Conservation (phyloP, 495 filamentous ascomycete genomes). For the Lophiostoma macrostomum region DNA sequence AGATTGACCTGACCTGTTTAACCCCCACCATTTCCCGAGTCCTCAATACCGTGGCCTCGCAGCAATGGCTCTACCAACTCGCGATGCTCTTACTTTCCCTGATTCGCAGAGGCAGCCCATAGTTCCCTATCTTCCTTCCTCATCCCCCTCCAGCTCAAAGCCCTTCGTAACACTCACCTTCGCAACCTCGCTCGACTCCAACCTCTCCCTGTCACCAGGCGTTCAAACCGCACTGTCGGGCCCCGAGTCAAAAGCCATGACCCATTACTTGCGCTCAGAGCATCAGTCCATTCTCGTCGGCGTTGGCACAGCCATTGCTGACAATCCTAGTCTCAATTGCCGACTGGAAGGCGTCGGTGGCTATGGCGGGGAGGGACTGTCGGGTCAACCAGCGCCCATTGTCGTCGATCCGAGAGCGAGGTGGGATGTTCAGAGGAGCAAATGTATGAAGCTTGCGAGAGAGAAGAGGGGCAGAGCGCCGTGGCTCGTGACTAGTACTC, state of each 20-base stretch:
- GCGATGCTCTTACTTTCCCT: conserved; percentile 4
- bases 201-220: conserved; percentile 70
- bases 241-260: conserved; percentile 79
- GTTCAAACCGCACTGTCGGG: conserved; percentile 77
- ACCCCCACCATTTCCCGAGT: too few relatives aligned
- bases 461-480: conserved; percentile 69
- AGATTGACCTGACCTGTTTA: too few relatives aligned
- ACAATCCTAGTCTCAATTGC: conserved; percentile 82
- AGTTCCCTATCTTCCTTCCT: conserved; percentile 17
- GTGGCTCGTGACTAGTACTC: conserved; percentile 63
- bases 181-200: conserved; percentile 83
- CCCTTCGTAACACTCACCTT: conserved; percentile 71
- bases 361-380: conserved; percentile 51
- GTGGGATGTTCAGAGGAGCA: conserved; percentile 62
- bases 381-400: conserved; percentile 71
- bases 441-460: conserved; percentile 61
- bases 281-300: conserved; percentile 87
- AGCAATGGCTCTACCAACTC: not conserved
- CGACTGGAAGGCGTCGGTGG: conserved; percentile 59
- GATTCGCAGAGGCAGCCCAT: not conserved
- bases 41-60: too few relatives aligned
- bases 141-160: not conserved
- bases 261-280: conserved; percentile 76
- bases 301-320: conserved; percentile 75
- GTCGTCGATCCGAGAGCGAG: conserved; percentile 70